Conservation (phyloP, 805 yeast genomes). For the Saturnispora quitensis region DNA sequence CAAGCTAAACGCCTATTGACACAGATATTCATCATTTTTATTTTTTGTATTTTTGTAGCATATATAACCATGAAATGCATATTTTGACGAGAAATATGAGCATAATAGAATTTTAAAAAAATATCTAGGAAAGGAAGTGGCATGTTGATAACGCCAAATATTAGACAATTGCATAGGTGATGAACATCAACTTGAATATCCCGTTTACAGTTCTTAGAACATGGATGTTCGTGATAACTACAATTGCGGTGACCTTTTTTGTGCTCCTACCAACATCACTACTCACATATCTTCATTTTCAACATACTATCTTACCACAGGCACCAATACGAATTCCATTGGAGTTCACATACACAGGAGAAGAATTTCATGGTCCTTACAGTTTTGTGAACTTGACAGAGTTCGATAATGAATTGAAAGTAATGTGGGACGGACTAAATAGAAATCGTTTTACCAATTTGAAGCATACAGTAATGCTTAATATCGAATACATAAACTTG, state of each 20-base stretch:
- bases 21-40: neutral
- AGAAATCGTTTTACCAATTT: conserved; percentile 10
- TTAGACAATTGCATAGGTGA: neutral
- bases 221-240: conserved; percentile 5
- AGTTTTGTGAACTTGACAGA: conserved; percentile 6
- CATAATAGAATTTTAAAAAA: neutral
- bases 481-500: conserved; percentile 11
- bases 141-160: neutral
- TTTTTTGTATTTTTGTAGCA: neutral
- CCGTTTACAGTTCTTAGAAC: conserved; percentile 8
- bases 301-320: conserved; percentile 9
- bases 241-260: conserved; percentile 5
- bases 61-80: neutral
- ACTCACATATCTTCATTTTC: conserved; percentile 9
- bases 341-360: conserved; percentile 9
- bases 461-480: conserved; percentile 10
- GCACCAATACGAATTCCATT: conserved; percentile 7
- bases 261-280: conserved; percentile 11
- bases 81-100: neutral
- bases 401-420: neutral
- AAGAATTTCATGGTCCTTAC: conserved; percentile 8
- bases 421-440: conserved; percentile 10
- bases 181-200: conserved; percentile 1
- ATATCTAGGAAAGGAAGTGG: neutral
- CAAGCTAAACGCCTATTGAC: neutral